A percentile compares a stretch with the other conserved stretches of the same genome.
These are phyloP conservation scores for Trichoderma guizhouense DNA, from an alignment of 2,329 filamentous ascomycete genomes.

Conservation along the genomic window DNA sequence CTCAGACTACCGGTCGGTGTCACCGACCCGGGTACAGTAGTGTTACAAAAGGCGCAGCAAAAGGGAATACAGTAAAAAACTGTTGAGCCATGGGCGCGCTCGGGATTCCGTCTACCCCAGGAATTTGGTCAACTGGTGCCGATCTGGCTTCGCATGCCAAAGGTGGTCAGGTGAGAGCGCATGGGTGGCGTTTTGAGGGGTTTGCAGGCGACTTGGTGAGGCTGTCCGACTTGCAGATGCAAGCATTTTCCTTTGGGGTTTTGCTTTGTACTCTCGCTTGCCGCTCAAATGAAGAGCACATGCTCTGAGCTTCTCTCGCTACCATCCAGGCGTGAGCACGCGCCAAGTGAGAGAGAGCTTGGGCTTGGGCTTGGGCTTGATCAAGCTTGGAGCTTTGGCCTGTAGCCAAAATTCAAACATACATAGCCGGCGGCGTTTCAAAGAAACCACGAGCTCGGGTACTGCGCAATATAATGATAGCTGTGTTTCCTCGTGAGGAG, in stretches of 20 bases:
- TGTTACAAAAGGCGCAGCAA: neutral
- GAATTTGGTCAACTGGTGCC: neutral
- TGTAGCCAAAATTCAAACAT: neutral
- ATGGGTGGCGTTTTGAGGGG: conserved; percentile 5
- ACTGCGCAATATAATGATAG: neutral
- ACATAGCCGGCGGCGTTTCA: neutral
- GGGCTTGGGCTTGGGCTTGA: neutral
- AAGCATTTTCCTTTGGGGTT: neutral
- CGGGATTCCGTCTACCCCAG: conserved; percentile 3
- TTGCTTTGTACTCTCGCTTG: neutral
- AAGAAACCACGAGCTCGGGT: neutral
- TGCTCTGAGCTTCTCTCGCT: neutral
- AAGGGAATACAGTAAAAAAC: neutral
- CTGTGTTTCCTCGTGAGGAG: neutral
- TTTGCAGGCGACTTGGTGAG: neutral
- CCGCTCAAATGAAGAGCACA: neutral
- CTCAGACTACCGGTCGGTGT: neutral
- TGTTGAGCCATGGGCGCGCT: neutral
- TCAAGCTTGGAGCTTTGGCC: neutral
- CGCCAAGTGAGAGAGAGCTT: neutral
- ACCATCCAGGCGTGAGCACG: neutral
- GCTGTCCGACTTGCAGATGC: neutral
- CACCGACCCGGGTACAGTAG: neutral
- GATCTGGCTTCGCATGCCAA: conserved; percentile 14
- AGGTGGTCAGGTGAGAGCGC: conserved; percentile 11